These are phyloP conservation scores for Tricladium varicosporioides DNA, from an alignment of 2,329 filamentous ascomycete genomes.

Conservation along the genomic window DNA sequence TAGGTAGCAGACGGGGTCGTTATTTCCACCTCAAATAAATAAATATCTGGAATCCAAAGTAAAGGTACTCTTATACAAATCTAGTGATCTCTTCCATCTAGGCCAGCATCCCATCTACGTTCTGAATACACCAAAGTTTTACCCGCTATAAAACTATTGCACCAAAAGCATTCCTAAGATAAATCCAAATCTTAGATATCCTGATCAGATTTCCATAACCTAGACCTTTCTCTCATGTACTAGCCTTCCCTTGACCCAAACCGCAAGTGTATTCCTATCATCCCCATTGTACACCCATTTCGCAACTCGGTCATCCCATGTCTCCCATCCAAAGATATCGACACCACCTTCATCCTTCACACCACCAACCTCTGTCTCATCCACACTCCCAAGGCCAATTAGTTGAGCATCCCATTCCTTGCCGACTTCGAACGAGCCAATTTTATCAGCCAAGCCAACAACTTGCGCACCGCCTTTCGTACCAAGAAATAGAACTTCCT, in stretches of 20 bases:
- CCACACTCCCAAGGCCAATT: constrained; percentile 56
- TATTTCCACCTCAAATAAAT: too few species aligned
- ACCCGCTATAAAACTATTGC: too few species aligned
- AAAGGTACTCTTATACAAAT: too few species aligned
- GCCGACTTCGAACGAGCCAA: constrained; percentile 82
- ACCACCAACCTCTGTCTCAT: constrained; percentile 38
- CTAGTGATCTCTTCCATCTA: too few species aligned
- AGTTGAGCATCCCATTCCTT: constrained; percentile 92
- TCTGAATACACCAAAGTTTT: too few species aligned
- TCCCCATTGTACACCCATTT: constrained; percentile 97
- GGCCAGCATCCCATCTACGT: too few species aligned
- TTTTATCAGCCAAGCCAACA: constrained; percentile 66
- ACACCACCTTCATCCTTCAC: constrained; percentile 58
- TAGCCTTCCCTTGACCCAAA: constrained; percentile 84
- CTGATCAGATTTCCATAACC: too few species aligned
- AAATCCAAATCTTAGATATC: too few species aligned
- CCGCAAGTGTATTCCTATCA: constrained; percentile 82
- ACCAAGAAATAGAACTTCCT: constrained; percentile 82
- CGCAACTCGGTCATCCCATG: constrained; percentile 78
- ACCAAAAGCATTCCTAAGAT: too few species aligned
- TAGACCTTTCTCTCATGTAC: constrained; percentile 59
- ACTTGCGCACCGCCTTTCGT: constrained; percentile 85
- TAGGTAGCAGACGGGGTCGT: too few species aligned
- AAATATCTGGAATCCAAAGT: too few species aligned
- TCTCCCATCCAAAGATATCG: constrained; percentile 89